phyloP scores from a whole-genome alignment of 768 basidiomycete genomes.

The Suillus brevipes region DNA sequence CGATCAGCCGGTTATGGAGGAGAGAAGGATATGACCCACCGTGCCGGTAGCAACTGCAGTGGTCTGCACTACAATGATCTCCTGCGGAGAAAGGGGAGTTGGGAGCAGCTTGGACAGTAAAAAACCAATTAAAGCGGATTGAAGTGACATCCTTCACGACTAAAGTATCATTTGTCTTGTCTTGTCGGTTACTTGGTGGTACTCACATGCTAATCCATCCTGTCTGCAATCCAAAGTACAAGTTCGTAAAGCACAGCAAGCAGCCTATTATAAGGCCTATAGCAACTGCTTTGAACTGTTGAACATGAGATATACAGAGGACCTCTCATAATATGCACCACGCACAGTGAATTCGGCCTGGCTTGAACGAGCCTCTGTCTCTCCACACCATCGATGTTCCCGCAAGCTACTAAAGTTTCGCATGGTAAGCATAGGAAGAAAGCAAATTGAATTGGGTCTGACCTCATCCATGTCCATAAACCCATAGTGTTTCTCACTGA shows the following conservation, averaged over 20 bases:
- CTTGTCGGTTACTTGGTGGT: neutral
- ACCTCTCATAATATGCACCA: neutral
- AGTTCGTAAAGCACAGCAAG: conserved; percentile 88
- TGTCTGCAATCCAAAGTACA: conserved; percentile 85
- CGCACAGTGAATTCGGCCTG: conserved; percentile 35
- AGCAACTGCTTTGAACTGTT: conserved; percentile 55
- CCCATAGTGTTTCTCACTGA: conserved; percentile 13
- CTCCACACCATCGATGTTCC: conserved; percentile 7
- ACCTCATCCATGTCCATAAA: conserved; percentile 27
- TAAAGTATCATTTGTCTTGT: conserved; percentile 3
- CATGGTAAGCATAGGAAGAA: neutral
- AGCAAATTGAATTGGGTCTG: neutral
- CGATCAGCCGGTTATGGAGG: neutral
- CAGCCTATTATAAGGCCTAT: conserved; percentile 85
- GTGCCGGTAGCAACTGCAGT: conserved; percentile 93
- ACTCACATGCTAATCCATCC: conserved; percentile 87
- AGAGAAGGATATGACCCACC: conserved; percentile 22
- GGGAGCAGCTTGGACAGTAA: conserved; percentile 77
- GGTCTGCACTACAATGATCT: conserved; percentile 92
- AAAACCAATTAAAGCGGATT: conserved; percentile 91
- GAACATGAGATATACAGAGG: neutral
- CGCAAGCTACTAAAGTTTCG: conserved; percentile 9
- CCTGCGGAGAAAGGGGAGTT: conserved; percentile 79
- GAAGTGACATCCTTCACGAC: conserved; percentile 82
- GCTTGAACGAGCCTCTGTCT: conserved; percentile 3